Conservation (phyloP, 1,284 basidiomycete species). For the Cutaneotrichosporon sp. region DNA sequence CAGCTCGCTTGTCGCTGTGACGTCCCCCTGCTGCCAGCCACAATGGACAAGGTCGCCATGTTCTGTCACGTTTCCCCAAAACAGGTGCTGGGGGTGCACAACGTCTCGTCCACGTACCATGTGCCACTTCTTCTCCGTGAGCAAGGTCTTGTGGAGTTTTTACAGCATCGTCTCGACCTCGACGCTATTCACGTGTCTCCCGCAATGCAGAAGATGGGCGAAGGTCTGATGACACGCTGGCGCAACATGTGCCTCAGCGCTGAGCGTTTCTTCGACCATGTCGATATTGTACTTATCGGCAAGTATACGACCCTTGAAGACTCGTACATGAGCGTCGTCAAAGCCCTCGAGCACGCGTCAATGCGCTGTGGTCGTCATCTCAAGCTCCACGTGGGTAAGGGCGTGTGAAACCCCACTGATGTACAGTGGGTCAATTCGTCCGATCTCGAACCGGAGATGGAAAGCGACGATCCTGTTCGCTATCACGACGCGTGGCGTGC, state of each 20-base stretch:
- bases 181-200: conserved; percentile 57
- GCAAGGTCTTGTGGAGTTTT: conserved; percentile 83
- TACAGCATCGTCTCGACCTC: conserved; percentile 75
- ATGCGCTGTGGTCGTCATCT: conserved; percentile 85
- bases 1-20: conserved; percentile 85
- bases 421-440: conserved; percentile 94
- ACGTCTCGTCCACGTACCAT: conserved; percentile 95
- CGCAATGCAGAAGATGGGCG: conserved; percentile 60
- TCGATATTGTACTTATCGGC: conserved; percentile 87
- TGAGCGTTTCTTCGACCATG: conserved; percentile 86
- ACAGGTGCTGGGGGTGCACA: conserved; percentile 95
- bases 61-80: conserved; percentile 94
- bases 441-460: conserved; percentile 75
- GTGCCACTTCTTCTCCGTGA: conserved; percentile 88
- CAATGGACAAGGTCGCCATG: conserved; percentile 97
- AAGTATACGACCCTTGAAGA: conserved; percentile 98
- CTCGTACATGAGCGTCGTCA: conserved; percentile 98
- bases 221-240: conserved; percentile 68
- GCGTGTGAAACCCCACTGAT: conserved; percentile 10
- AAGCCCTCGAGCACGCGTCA: conserved; percentile 94
- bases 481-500: conserved; percentile 96
- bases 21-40: conserved; percentile 65
- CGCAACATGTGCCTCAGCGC: conserved; percentile 76
- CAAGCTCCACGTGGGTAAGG: conserved; percentile 60
- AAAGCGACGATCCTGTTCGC: conserved; percentile 71